Evolutionary conservation across 2,329 filamentous ascomycete species (phyloP), one percentile per base, ranked within the genome.

Genomic region (Pseudocercospora cruenta): DNA sequence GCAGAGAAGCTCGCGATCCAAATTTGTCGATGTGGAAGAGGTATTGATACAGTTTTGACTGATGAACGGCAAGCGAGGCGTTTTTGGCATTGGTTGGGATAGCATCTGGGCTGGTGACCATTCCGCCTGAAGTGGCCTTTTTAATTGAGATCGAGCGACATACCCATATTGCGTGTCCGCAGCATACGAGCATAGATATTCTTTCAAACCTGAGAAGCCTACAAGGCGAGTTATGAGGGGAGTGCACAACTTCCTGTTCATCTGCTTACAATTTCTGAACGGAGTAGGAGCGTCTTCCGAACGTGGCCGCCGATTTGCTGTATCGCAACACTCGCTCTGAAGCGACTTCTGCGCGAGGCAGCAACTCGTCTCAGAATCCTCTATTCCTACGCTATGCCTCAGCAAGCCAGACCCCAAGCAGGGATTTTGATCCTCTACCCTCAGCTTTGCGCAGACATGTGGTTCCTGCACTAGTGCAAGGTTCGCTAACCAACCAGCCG

Each of bases 81-180:
- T 58, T 58, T 36, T 58, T 5, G 31, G 31, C n/a, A 19, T 43
- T 12, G 55, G n/a, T 19, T 43, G 31, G 55, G 28, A 26, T n/a
- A 43, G 55, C 31, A 58, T 58, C 33, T 58, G 55, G 55, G 55
- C 28, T 24, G 55, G 55, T 43, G 31, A 24, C 5, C n/a, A 19
- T 21, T 43, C 33, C 31, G 33, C 54, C 54, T 39, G 31, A 7
- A 36, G 19, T 39, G 55, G 7, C 26, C 19, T 26, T 58, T 43
- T 22, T n/a, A 33, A 26, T 58, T 39, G 14, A 22, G 8, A 16
- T 58, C 24, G 28, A 58, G 55, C 55, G 55, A 58, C 55, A 58
- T 58, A 58, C 55, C 55, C 55, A 58, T 58, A 28, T 43, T 43
- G 55, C 55, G 31, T 58, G 55, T 58, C 33, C 55, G 55, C 55